These are phyloP conservation scores for Kluyveromyces siamensis DNA, from an alignment of 805 yeast species.

Conservation along the genomic window DNA sequence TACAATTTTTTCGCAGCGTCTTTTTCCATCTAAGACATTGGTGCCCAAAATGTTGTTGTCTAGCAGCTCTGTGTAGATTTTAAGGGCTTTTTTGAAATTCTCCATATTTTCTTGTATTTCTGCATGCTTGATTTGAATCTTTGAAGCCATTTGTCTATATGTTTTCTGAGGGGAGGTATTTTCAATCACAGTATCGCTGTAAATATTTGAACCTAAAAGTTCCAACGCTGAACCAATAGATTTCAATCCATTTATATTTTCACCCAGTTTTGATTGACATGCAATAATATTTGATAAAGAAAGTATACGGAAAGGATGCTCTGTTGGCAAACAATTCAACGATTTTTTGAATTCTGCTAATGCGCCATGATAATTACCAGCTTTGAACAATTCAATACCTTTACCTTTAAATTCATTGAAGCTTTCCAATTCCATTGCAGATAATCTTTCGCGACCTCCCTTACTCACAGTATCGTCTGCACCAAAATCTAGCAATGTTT, in stretches of 20 bases:
- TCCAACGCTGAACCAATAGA: constrained; percentile 25
- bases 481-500: constrained; percentile 14
- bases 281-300: constrained; percentile 70
- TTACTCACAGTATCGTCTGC: not conserved
- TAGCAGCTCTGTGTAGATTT: constrained; percentile 51
- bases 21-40: constrained; percentile 65
- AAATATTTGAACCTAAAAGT: constrained; percentile 29
- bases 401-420: constrained; percentile 41
- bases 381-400: constrained; percentile 57
- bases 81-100: constrained; percentile 53
- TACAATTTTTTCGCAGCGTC: constrained; percentile 62
- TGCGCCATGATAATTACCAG: constrained; percentile 78
- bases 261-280: constrained; percentile 60
- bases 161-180: constrained; percentile 17
- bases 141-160: constrained; percentile 59
- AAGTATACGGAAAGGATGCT: constrained; percentile 58
- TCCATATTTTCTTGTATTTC: constrained; percentile 81
- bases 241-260: constrained; percentile 35
- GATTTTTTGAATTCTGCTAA: constrained; percentile 49
- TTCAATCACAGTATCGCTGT: constrained; percentile 36
- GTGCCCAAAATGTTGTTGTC: constrained; percentile 59
- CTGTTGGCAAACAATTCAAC: constrained; percentile 46
- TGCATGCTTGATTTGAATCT: constrained; percentile 61
- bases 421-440: constrained; percentile 24
- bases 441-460: constrained; percentile 5